Base-by-base conservation (phyloP, 2,329 filamentous ascomycete species). In the Colletotrichum melonis region DNA sequence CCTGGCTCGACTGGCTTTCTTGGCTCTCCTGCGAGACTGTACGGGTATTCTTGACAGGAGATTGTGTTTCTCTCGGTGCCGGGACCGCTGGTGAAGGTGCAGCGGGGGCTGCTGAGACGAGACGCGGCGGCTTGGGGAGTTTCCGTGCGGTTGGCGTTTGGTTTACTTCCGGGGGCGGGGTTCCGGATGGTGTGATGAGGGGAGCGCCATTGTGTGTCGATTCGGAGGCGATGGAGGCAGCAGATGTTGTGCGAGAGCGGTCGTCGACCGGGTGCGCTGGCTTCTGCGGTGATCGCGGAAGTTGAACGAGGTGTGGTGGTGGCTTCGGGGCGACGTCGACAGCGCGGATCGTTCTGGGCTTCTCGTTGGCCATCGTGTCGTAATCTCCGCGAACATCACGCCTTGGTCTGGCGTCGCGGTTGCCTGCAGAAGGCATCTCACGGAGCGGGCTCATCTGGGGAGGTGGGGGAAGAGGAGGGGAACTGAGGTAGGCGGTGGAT, bases 401-500 rank as follows among this genome's bases (percentile, higher is more conserved):
- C 22, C 59, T 60, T 1, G 57, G 42, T 19, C 67, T 60, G 1
- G 54, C 55, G 19, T 75, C 77, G 75, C 83, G 75, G 76, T 91
- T 91, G 3, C 86, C 88, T 2, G 74, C 74, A 8, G 74, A 67
- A 5, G 69, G 24, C 26, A 63, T 67, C 46, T 89, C 86, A 62
- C 86, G 86, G 0, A 92, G 82, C 1, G 90, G 89, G 60, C 84
- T 88, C 60, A 88, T 75, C 60, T 85, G 86, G 19, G 84, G 87
- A 1, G 85, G 85, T 46, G 84, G 80, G 0, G 87, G 86, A 2
- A 88, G 79, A 2, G 88, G 85, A 2, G 86, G 83, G 2, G 87
- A 85, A 82, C 82, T 2, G 86, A 88, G 71, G 32, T 78, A 77
- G 67, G 83, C 81, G 12, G 81, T 77, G 0, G 85, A 87, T 73